These are phyloP conservation scores for Vanilla planifolia DNA, from an alignment of 106 monocot genomes.

Conservation along the genomic window DNA sequence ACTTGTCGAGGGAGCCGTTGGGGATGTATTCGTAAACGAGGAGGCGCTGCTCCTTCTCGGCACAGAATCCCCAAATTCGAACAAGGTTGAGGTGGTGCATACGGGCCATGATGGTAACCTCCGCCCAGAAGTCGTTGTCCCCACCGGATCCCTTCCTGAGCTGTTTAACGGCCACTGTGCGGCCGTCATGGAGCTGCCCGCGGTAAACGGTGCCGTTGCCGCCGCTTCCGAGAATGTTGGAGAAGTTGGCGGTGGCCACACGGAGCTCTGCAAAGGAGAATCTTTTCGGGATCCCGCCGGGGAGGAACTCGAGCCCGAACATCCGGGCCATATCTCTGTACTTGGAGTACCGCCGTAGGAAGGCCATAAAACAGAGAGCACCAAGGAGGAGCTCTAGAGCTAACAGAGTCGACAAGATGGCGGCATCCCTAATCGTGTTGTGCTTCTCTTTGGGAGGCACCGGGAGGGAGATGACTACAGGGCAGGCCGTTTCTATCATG, in stretches of 20 bases:
- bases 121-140: slow-evolving; percentile 77
- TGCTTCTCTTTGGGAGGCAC: slow-evolving; percentile 21
- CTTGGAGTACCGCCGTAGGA: slow-evolving; percentile 62
- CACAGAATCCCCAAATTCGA: slow-evolving; percentile 84
- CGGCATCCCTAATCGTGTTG: slow-evolving; percentile 27
- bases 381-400: slow-evolving; percentile 54
- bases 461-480: slow-evolving; percentile 29
- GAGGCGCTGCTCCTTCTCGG: slow-evolving; percentile 67
- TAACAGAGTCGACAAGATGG: slow-evolving; percentile 42
- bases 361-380: slow-evolving; percentile 56
- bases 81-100: slow-evolving; percentile 93
- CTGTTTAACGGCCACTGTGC: slow-evolving; percentile 51
- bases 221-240: slow-evolving; percentile 40
- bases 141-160: slow-evolving; percentile 32
- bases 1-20: slow-evolving; percentile 70
- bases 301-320: slow-evolving; percentile 57
- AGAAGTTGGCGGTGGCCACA: slow-evolving; percentile 52
- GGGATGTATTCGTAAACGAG: slow-evolving; percentile 82
- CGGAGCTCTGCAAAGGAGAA: slow-evolving; percentile 55
- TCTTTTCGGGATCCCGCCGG: slow-evolving; percentile 49
- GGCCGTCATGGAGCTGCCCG: slow-evolving; percentile 45
- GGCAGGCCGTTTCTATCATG: slow-evolving; percentile 49
- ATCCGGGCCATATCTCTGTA: slow-evolving; percentile 74
- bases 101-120: slow-evolving; percentile 69
- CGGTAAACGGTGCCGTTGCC: slow-evolving; percentile 51